A percentile compares a stretch with the other conserved stretches of the same genome.
These are phyloP conservation scores for Ophiostoma fasciatum DNA, from an alignment of 2,329 filamentous ascomycete genomes.

Conservation along the genomic window DNA sequence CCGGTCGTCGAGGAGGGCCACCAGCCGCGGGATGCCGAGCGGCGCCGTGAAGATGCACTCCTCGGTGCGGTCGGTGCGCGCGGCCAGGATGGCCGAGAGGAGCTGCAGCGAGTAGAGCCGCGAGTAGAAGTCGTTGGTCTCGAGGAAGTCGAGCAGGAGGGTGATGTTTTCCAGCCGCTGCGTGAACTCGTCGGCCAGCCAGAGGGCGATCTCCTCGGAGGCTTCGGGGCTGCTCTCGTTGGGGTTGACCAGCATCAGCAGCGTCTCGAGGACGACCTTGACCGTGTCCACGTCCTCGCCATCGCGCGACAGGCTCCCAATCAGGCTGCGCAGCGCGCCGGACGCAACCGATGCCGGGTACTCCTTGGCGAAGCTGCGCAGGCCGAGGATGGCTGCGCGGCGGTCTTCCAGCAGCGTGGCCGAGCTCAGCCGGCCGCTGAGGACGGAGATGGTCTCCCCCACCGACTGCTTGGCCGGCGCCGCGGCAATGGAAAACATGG, in stretches of 20 bases:
- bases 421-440: slow-evolving; percentile 75
- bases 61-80: slow-evolving; percentile 80
- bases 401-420: slow-evolving; percentile 90
- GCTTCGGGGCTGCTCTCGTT: slow-evolving; percentile 69
- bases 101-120: slow-evolving; percentile 84
- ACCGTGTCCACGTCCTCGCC: slow-evolving; percentile 91
- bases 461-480: slow-evolving; percentile 93
- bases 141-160: slow-evolving; percentile 75
- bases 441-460: slow-evolving; percentile 79
- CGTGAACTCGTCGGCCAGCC: slow-evolving; percentile 96
- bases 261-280: slow-evolving; percentile 85
- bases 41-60: slow-evolving; percentile 87
- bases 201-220: slow-evolving; percentile 88
- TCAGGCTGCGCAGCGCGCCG: slow-evolving; percentile 76
- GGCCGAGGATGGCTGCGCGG: slow-evolving; percentile 77
- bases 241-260: slow-evolving; percentile 77
- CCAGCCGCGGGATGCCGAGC: slow-evolving; percentile 73
- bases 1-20: slow-evolving; percentile 68
- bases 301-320: slow-evolving; percentile 73
- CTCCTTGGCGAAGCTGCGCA: slow-evolving; percentile 91
- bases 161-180: slow-evolving; percentile 96
- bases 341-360: slow-evolving; percentile 94
- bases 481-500: slow-evolving; percentile 47
- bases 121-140: slow-evolving; percentile 76
- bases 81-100: slow-evolving; percentile 69